A percentile compares a stretch with the other conserved stretches of the same genome.
Conservation (phyloP, 495 filamentous ascomycete species). For the Elasticomyces elasticus region DNA sequence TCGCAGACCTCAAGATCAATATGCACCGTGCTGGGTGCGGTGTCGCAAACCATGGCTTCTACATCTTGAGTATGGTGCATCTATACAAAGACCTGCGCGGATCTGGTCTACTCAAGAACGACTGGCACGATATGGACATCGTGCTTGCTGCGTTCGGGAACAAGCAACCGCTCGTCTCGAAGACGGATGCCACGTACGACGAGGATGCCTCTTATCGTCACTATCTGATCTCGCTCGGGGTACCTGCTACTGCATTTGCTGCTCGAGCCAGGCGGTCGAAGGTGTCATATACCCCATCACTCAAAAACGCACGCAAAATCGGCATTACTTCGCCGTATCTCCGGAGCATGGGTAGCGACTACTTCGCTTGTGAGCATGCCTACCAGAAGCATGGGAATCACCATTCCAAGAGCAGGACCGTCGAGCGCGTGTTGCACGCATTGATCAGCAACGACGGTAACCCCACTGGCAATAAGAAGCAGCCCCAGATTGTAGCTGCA, state of each 20-base stretch:
- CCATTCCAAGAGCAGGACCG: neutral
- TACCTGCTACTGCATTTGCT: neutral
- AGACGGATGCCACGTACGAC: neutral
- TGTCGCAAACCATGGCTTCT: constrained; percentile 5
- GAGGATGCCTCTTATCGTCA: neutral
- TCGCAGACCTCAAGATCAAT: constrained; percentile 1
- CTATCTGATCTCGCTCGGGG: neutral
- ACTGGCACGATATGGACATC: constrained; percentile 9
- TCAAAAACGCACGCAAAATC: neutral
- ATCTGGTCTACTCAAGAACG: neutral
- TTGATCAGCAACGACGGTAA: neutral
- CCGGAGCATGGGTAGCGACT: neutral
- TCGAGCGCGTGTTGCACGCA: constrained; percentile 3
- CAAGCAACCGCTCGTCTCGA: neutral
- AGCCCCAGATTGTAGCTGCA: neutral
- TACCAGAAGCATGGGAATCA: neutral
- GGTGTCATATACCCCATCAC: neutral
- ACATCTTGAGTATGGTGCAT: constrained; percentile 1
- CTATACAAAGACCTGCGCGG: neutral
- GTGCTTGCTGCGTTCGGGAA: neutral
- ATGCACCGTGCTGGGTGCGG: neutral
- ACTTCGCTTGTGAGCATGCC: neutral
- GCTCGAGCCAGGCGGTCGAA: neutral
- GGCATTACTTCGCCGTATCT: neutral
- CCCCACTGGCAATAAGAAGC: neutral